Conservation (phyloP, 2,329 filamentous ascomycete genomes). For the Exophiala bonariae region DNA sequence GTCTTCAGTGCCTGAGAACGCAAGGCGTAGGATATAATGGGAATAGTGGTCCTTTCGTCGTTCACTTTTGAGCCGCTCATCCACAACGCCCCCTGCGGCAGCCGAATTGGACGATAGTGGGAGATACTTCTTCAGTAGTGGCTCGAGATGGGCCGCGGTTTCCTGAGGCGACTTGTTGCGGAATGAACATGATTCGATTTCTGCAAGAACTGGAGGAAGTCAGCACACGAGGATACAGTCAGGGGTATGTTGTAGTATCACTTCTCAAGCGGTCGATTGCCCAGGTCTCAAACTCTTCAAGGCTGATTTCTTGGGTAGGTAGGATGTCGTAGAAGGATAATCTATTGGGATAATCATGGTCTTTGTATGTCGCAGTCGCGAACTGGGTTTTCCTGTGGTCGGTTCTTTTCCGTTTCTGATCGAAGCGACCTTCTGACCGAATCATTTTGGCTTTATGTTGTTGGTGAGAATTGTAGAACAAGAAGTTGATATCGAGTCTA, state of each 20-base stretch:
- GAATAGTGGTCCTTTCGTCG: constrained; percentile 95
- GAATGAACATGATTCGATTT: constrained; percentile 88
- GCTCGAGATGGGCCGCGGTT: constrained; percentile 78
- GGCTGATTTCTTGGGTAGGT: constrained; percentile 88
- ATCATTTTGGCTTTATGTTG: constrained; percentile 37
- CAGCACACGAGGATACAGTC: constrained; percentile 5
- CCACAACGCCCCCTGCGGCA: constrained; percentile 48
- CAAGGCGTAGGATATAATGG: constrained; percentile 92
- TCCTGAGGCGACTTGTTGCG: constrained; percentile 85
- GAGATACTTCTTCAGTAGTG: constrained; percentile 83
- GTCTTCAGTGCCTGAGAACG: constrained; percentile 89
- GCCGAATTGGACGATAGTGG: constrained; percentile 77
- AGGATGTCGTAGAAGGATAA: constrained; percentile 90
- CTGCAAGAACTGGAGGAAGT: constrained; percentile 36
- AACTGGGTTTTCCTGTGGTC: constrained; percentile 88
- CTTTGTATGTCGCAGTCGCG: constrained; percentile 71
- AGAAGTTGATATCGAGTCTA: background rate
- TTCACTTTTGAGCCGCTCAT: constrained; percentile 63
- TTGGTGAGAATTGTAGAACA: background rate
- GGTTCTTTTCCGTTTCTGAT: constrained; percentile 73
- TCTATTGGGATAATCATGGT: constrained; percentile 76
- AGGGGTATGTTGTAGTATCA: constrained; percentile 39
- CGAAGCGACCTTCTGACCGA: constrained; percentile 45
- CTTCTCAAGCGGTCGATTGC: constrained; percentile 87
- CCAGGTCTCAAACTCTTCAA: constrained; percentile 99